Evolutionary conservation across 495 filamentous ascomycete genomes (phyloP), one percentile per base, ranked within the genome.

Genomic region (Glutinoglossum americanum): DNA sequence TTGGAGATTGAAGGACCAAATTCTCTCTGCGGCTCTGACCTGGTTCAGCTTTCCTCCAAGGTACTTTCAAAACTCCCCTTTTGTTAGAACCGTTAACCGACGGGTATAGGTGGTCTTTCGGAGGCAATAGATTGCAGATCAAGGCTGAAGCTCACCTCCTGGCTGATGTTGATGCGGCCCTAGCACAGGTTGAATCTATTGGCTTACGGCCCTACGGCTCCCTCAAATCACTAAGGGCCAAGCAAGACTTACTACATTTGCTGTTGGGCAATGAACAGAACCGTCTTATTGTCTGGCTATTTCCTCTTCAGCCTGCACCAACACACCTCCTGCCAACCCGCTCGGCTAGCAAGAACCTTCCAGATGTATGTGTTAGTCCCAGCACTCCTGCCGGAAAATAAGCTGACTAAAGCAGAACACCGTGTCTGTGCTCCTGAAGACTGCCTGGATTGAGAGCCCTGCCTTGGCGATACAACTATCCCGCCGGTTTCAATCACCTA

Each of bases 91-190:
- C 28, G 28, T 32, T 53, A 41, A 44, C 62, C 67, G 59, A 70
- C 33, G 59, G 0, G 35, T 23, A 2, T 30, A 69, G 77, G 60
- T 99, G 92, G 92, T 93, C 89, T 2, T 97, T 93, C 66, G 93
- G 93, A 45, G 89, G 90, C 59, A 96, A 96, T 65, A 75, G 85
- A 51, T 72, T 96, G 8, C 92, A 97, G 65, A 75, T 97, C 30
- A 97, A 92, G 68, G 87, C 93, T 0, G 93, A 99, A 68, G 80
- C 85, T 33, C 82, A 80, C 60, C 68, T 97, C 33, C 77, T 99
- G 8, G 73, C 74, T 10, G 90, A 97, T 68, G 80, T 96, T 39
- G 70, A 79, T 28, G 68, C 70, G 49, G 76, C 80, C 28, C 66
- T 99, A 58, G 75, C 70, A 2, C 69, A 61, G 53, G 72, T 83